Percentiles rank a stretch among this genome's conserved stretches.
Evolutionary conservation across 768 basidiomycete species (phyloP).

Genomic region (Candolleomyces efflorescens): DNA sequence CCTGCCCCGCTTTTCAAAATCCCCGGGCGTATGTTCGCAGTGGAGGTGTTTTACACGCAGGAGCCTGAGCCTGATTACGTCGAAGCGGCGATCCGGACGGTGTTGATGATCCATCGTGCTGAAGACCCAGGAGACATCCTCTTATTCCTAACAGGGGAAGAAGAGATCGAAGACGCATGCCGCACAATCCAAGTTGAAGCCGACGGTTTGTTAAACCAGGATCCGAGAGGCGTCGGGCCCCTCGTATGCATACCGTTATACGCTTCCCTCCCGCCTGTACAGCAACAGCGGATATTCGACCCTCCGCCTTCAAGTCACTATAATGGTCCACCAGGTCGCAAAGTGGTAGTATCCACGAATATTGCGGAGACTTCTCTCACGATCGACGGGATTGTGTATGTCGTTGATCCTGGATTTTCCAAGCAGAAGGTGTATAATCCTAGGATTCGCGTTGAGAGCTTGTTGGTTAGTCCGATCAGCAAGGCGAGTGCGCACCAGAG

Average conservation of each 20-base stretch:
- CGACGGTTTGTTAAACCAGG: constrained; percentile 71
- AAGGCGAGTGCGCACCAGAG: constrained; percentile 96
- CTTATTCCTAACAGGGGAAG: constrained; percentile 95
- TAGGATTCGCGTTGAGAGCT: constrained; percentile 89
- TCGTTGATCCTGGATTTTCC: constrained; percentile 95
- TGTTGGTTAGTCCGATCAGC: constrained; percentile 92
- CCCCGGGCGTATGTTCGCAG: constrained; percentile 90
- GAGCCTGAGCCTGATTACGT: constrained; percentile 95
- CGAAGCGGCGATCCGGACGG: constrained; percentile 93
- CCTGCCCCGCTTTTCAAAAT: constrained; percentile 83
- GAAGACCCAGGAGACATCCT: constrained; percentile 92
- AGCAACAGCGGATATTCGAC: constrained; percentile 97
- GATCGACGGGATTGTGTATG: constrained; percentile 99
- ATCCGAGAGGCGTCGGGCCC: constrained; percentile 77
- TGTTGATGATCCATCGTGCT: constrained; percentile 96
- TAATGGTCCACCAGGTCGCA: constrained; percentile 81
- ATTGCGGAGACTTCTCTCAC: constrained; percentile 97
- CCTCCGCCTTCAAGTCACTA: constrained; percentile 64
- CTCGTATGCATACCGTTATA: constrained; percentile 90
- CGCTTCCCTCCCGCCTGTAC: constrained; percentile 89
- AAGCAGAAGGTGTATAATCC: constrained; percentile 99
- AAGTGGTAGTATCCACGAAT: constrained; percentile 94
- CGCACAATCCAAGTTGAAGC: constrained; percentile 89
- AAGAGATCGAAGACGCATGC: constrained; percentile 97
- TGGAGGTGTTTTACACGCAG: constrained; percentile 92